Conservation (phyloP, 352 stramenopile genomes). For the Bremia lactucae region DNA sequence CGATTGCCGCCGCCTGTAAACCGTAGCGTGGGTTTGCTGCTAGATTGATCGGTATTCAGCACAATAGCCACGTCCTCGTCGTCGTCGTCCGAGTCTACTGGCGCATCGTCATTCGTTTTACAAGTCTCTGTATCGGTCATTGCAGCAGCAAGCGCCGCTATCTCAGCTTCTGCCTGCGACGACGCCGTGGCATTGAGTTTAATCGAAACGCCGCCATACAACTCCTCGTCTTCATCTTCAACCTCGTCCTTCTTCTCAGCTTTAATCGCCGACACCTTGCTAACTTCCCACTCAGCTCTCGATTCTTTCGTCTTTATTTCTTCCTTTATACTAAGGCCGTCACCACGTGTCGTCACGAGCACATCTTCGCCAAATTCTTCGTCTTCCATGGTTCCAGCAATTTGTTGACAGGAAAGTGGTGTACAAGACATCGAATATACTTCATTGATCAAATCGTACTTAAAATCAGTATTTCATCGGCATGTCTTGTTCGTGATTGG, state of each 20-base stretch:
- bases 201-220: conserved; percentile 74
- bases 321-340: conserved; percentile 12
- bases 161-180: conserved; percentile 12
- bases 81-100: conserved; percentile 62
- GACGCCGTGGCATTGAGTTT: conserved; percentile 37
- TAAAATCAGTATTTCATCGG: not conserved
- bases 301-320: conserved; percentile 22
- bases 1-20: conserved; percentile 69
- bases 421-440: not conserved
- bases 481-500: conserved; percentile 21
- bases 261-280: not conserved
- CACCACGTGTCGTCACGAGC: conserved; percentile 30
- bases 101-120: conserved; percentile 10
- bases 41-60: conserved; percentile 48
- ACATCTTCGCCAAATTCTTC: conserved; percentile 77
- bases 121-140: not conserved
- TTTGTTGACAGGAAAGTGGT: not conserved
- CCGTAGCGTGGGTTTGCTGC: conserved; percentile 59
- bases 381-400: conserved; percentile 27
- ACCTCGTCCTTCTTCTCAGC: conserved; percentile 21
- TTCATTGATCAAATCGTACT: too few species aligned
- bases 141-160: conserved; percentile 3
- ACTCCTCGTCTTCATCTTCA: conserved; percentile 63
- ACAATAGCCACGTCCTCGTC: conserved; percentile 80
- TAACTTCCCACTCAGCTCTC: conserved; percentile 16